Percentiles rank a stretch among this genome's conserved stretches.
These are phyloP conservation scores for Mycena amicta DNA, from an alignment of 768 basidiomycete genomes.

Conservation along the genomic window DNA sequence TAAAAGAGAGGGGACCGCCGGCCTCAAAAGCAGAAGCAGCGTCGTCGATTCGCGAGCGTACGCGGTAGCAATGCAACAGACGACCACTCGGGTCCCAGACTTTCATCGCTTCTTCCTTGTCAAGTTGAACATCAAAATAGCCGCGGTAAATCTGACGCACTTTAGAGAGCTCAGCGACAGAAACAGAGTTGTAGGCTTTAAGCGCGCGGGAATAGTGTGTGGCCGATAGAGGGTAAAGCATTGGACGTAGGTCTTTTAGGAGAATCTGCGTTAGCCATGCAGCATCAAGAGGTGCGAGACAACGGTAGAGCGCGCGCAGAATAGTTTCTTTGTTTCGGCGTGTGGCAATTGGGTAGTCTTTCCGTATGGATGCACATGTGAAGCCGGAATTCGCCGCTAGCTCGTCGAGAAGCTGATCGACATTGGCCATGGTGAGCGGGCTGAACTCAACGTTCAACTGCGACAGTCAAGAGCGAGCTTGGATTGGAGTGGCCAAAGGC, in stretches of 20 bases:
- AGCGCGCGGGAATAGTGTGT: constrained; percentile 54
- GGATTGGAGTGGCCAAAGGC: background rate
- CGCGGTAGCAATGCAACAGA: constrained; percentile 56
- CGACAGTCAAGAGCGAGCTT: constrained; percentile 2
- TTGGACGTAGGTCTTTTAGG: constrained; percentile 80
- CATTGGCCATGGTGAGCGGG: constrained; percentile 44
- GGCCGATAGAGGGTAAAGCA: constrained; percentile 68
- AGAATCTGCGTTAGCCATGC: constrained; percentile 83
- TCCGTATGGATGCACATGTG: constrained; percentile 52
- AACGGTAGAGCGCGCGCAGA: constrained; percentile 60
- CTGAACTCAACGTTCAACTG: constrained; percentile 26
- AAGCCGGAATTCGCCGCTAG: constrained; percentile 69
- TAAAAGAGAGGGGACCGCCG: constrained; percentile 28
- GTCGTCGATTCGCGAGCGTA: constrained; percentile 60
- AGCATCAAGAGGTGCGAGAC: constrained; percentile 63
- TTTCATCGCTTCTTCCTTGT: constrained; percentile 58
- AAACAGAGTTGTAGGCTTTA: constrained; percentile 55
- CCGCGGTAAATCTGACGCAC: background rate
- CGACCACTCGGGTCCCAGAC: constrained; percentile 66
- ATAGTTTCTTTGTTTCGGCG: constrained; percentile 37
- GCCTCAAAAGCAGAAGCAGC: constrained; percentile 49
- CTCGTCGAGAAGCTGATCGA: constrained; percentile 73
- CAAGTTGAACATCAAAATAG: background rate
- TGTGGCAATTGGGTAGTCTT: constrained; percentile 26
- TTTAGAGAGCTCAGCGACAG: constrained; percentile 57